Conservation (phyloP, 768 basidiomycete species). For the Fistulinella prunicolor region DNA sequence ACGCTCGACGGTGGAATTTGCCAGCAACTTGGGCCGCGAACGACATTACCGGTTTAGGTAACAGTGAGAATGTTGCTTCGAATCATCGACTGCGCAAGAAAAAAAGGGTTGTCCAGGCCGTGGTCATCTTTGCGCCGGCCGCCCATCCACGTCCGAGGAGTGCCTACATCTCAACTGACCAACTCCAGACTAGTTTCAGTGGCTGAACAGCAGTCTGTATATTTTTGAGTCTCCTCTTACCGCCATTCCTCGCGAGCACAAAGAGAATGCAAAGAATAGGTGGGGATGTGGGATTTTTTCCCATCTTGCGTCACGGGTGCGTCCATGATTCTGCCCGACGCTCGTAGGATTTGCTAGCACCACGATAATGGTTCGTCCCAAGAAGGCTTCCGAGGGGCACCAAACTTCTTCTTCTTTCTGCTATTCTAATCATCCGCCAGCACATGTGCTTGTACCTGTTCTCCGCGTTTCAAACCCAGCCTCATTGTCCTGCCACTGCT, state of each 20-base stretch:
- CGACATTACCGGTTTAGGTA: background rate
- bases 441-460: background rate
- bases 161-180: too few relatives aligned
- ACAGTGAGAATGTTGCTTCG: background rate
- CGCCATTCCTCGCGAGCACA: too few relatives aligned
- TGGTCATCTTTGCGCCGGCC: too few relatives aligned
- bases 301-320: background rate
- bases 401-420: background rate
- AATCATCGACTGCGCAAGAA: too few relatives aligned
- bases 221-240: background rate
- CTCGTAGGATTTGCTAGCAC: background rate
- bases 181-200: too few relatives aligned
- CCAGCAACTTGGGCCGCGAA: too few relatives aligned
- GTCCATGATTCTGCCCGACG: background rate
- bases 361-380: background rate
- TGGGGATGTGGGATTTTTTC: background rate
- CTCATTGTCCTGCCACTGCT: background rate
- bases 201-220: background rate
- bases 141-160: too few relatives aligned
- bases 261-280: background rate
- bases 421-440: background rate
- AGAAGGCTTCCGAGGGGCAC: too few relatives aligned
- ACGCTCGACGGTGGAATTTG: too few relatives aligned
- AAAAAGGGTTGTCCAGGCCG: too few relatives aligned
- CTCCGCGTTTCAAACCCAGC: background rate